phyloP scores from a whole-genome alignment of 768 basidiomycete species.

The Mycena filopes region DNA sequence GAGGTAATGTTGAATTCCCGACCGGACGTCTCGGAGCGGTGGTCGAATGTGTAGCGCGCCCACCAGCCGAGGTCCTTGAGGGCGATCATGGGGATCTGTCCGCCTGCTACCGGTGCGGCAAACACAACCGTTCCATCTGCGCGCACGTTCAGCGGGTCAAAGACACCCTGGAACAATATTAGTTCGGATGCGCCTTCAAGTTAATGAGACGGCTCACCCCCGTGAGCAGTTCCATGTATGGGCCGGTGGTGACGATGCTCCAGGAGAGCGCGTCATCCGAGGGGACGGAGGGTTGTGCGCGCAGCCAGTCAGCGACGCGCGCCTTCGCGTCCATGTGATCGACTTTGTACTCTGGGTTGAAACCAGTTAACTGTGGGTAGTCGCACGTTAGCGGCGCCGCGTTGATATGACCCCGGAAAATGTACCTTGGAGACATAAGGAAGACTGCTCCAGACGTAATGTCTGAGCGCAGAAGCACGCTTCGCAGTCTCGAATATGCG shows the following conservation, averaged over 20 bases:
- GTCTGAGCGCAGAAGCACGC: slow-evolving; percentile 43
- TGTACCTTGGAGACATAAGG: slow-evolving; percentile 14
- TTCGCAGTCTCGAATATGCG: slow-evolving; percentile 54
- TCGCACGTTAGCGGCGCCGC: no score
- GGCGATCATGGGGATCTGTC: slow-evolving; percentile 50
- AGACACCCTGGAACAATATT: slow-evolving; percentile 12
- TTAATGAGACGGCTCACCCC: neutral
- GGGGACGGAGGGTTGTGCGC: neutral
- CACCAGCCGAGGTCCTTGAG: slow-evolving; percentile 53
- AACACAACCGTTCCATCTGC: slow-evolving; percentile 54
- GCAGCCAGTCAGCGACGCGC: slow-evolving; percentile 12
- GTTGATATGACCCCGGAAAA: no score
- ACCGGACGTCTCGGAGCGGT: slow-evolving; percentile 46
- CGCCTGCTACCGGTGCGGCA: slow-evolving; percentile 48
- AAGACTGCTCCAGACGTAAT: slow-evolving; percentile 51
- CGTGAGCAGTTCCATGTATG: slow-evolving; percentile 15
- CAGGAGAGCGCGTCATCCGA: neutral
- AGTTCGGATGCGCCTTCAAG: neutral
- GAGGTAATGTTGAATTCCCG: slow-evolving; percentile 49
- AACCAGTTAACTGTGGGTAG: slow-evolving; percentile 6
- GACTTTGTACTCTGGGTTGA: slow-evolving; percentile 13
- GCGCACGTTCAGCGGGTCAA: slow-evolving; percentile 33
- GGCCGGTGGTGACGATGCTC: slow-evolving; percentile 16
- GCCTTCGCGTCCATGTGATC: slow-evolving; percentile 19
- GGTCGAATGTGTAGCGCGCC: slow-evolving; percentile 50